These are phyloP conservation scores for Pythium pectinolyticum DNA, from an alignment of 352 stramenopile species.

Conservation along the genomic window DNA sequence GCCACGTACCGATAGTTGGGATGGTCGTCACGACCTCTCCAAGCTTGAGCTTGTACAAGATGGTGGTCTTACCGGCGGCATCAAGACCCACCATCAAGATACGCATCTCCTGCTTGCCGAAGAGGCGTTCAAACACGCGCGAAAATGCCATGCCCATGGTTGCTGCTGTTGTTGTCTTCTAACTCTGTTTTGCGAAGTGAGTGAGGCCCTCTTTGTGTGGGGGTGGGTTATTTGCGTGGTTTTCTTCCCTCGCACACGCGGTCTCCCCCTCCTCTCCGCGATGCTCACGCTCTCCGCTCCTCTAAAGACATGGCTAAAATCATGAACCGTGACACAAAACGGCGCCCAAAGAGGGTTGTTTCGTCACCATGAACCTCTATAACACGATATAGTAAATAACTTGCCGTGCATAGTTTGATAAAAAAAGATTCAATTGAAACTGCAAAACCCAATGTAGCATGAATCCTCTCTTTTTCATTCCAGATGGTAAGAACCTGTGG, in stretches of 20 bases:
- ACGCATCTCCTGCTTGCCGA: constrained; percentile 99
- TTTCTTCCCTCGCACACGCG: constrained; percentile 28
- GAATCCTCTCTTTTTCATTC: background rate
- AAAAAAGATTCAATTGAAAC: background rate
- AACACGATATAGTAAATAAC: constrained; percentile 13
- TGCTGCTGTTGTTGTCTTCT: constrained; percentile 32
- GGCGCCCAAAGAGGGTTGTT: constrained; percentile 6
- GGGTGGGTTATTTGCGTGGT: constrained; percentile 29
- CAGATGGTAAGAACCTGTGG: background rate
- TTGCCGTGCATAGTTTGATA: background rate
- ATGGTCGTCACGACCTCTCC: constrained; percentile 97
- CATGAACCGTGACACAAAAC: constrained; percentile 23
- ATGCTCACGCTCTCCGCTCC: constrained; percentile 24
- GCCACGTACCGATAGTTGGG: constrained; percentile 92
- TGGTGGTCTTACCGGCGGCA: constrained; percentile 99
- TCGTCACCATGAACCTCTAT: background rate
- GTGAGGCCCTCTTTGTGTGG: constrained; percentile 4
- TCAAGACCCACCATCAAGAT: constrained; percentile 99
- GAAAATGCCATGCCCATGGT: constrained; percentile 98
- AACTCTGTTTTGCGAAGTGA: constrained; percentile 33
- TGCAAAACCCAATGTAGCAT: background rate
- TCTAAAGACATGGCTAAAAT: constrained; percentile 23
- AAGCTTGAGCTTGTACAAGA: constrained; percentile 95
- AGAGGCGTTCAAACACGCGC: constrained; percentile 97
- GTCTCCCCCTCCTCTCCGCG: constrained; percentile 2